These are phyloP conservation scores for Wolfiporia cocos DNA, from an alignment of 1,284 basidiomycete species.

Conservation along the genomic window DNA sequence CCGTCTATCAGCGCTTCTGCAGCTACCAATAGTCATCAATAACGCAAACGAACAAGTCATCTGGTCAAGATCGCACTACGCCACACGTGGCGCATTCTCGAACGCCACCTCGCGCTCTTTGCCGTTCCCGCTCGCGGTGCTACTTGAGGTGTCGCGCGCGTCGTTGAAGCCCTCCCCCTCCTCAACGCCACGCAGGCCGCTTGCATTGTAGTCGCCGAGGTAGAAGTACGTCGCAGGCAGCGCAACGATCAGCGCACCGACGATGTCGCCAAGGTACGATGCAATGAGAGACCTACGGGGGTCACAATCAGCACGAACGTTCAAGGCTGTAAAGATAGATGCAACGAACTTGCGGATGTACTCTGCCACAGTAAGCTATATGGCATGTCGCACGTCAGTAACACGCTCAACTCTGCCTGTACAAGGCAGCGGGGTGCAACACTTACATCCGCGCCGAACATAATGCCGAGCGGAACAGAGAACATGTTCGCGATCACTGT, in stretches of 20 bases:
- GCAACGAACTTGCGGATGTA: slow-evolving; percentile 64
- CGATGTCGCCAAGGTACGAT: slow-evolving; percentile 60
- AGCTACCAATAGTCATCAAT: no score
- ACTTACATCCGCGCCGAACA: slow-evolving; percentile 61
- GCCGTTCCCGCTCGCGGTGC: background rate
- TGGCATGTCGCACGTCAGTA: background rate
- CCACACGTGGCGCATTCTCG: no score
- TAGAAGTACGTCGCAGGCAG: slow-evolving; percentile 59
- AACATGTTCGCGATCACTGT: slow-evolving; percentile 72
- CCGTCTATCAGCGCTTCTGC: no score
- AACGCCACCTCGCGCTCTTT: background rate
- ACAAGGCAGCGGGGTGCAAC: slow-evolving; percentile 1
- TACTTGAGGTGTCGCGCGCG: background rate
- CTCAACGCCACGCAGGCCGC: slow-evolving; percentile 26
- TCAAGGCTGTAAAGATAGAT: no score
- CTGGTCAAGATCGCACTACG: no score
- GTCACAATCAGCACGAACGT: no score
- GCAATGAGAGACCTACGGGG: slow-evolving; percentile 55
- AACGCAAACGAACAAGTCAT: no score
- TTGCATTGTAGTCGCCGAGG: slow-evolving; percentile 42
- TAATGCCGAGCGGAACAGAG: slow-evolving; percentile 64
- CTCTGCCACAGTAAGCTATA: slow-evolving; percentile 44
- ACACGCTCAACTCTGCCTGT: background rate
- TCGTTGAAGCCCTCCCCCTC: slow-evolving; percentile 27
- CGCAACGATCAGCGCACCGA: slow-evolving; percentile 61